Conservation (phyloP, 768 basidiomycete genomes). For the Lanmaoa pseudosensibilis region DNA sequence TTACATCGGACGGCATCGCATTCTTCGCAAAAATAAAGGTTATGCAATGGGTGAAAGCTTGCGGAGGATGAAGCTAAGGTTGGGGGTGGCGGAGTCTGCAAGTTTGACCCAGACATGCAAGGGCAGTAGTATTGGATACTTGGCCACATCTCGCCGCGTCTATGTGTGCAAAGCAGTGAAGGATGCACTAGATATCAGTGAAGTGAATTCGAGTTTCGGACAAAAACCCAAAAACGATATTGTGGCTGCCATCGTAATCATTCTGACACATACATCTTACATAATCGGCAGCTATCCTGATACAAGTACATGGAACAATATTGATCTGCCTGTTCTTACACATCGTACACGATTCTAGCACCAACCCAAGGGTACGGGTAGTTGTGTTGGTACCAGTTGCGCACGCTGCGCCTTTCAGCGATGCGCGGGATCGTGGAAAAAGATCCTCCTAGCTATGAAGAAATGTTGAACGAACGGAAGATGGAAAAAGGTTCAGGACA, state of each 20-base stretch:
- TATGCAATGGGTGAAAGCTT: conserved; percentile 80
- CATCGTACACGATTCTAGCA: conserved; percentile 64
- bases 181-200: neutral
- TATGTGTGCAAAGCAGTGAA: neutral
- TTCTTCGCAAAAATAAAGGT: conserved; percentile 97
- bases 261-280: conserved; percentile 11
- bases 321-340: conserved; percentile 8
- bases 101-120: conserved; percentile 53
- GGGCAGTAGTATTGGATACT: conserved; percentile 69
- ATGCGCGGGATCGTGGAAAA: conserved; percentile 84
- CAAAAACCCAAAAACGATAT: neutral
- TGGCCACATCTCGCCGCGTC: conserved; percentile 37
- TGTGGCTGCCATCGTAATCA: neutral
- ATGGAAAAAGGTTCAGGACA: neutral
- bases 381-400: conserved; percentile 92
- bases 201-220: neutral
- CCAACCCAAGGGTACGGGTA: conserved; percentile 91
- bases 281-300: conserved; percentile 1
- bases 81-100: conserved; percentile 61
- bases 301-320: conserved; percentile 7
- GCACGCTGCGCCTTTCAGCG: conserved; percentile 68
- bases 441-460: conserved; percentile 79
- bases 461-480: neutral
- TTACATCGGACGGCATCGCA: conserved; percentile 95
- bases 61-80: conserved; percentile 75